Conservation (phyloP, 192 early-diverging fungal species). For the Coemansia asiatica region DNA sequence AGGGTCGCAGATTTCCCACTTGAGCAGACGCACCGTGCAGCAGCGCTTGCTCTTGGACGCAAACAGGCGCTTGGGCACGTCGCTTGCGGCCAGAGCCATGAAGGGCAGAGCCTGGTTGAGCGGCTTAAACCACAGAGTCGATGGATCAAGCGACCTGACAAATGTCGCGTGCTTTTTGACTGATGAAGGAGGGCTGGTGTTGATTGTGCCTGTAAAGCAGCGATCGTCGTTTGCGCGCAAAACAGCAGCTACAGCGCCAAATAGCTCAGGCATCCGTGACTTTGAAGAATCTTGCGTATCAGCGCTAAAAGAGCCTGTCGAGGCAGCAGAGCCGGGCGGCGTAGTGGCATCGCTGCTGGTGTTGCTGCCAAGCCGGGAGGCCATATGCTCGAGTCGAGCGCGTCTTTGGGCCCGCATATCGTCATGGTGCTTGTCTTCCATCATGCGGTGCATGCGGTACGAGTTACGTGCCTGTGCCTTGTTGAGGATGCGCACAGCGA, state of each 20-base stretch:
- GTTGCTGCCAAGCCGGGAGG: slow-evolving; percentile 45
- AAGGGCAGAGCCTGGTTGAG: slow-evolving; percentile 17
- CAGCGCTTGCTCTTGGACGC: background rate
- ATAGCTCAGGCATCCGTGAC: slow-evolving; percentile 15
- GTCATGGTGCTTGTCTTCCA: slow-evolving; percentile 60
- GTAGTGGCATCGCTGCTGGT: slow-evolving; percentile 28
- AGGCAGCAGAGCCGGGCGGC: background rate
- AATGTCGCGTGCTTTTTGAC: slow-evolving; percentile 10
- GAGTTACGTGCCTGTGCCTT: slow-evolving; percentile 4
- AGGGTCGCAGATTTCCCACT: slow-evolving; percentile 18
- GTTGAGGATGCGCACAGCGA: slow-evolving; percentile 81
- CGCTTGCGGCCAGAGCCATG: slow-evolving; percentile 24
- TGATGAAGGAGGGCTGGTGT: slow-evolving; percentile 4
- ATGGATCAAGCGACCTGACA: background rate
- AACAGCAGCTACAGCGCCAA: slow-evolving; percentile 34
- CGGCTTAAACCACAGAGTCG: slow-evolving; percentile 35
- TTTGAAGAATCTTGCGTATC: background rate
- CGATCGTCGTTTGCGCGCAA: slow-evolving; percentile 26
- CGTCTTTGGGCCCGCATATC: slow-evolving; percentile 62
- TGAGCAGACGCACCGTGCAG: slow-evolving; percentile 26
- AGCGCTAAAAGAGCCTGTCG: slow-evolving; percentile 2
- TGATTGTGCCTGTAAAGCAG: slow-evolving; percentile 29
- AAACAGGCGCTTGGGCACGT: slow-evolving; percentile 4
- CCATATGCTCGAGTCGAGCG: slow-evolving; percentile 66
- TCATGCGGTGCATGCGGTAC: slow-evolving; percentile 44